Conservation (phyloP, 306 rosid genomes). For the Dryas drummondii region DNA sequence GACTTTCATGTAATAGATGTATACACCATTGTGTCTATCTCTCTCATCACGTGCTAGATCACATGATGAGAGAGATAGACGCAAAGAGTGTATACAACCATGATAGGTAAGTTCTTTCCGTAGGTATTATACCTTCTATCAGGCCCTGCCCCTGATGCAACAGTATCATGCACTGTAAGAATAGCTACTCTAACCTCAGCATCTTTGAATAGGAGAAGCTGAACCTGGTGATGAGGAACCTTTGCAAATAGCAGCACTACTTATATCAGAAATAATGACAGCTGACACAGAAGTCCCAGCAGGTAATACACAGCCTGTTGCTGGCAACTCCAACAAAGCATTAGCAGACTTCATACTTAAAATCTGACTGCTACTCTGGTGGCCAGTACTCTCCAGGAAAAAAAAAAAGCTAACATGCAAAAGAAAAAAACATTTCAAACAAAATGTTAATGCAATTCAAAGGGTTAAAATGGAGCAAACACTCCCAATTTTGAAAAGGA, state of each 20-base stretch:
- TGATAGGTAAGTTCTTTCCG: no score
- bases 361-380: slow-evolving; percentile 82
- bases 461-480: slow-evolving; percentile 1
- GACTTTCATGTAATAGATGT: no score
- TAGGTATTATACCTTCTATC: no score
- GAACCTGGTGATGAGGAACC: slow-evolving; percentile 32
- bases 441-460: background rate
- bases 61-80: no score
- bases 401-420: slow-evolving; percentile 73
- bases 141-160: no score
- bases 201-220: slow-evolving; percentile 29
- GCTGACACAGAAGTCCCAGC: slow-evolving; percentile 70
- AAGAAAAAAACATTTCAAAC: background rate
- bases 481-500: background rate
- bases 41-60: no score
- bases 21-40: no score
- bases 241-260: slow-evolving; percentile 20
- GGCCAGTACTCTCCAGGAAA: slow-evolving; percentile 78
- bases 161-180: slow-evolving; percentile 79
- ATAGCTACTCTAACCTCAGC: slow-evolving; percentile 59
- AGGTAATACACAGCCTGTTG: slow-evolving; percentile 52
- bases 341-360: slow-evolving; percentile 86
- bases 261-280: slow-evolving; percentile 62
- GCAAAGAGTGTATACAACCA: no score
- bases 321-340: slow-evolving; percentile 86